phyloP scores from a whole-genome alignment of 2,329 filamentous ascomycete genomes.

The Talaromyces funiculosus region DNA sequence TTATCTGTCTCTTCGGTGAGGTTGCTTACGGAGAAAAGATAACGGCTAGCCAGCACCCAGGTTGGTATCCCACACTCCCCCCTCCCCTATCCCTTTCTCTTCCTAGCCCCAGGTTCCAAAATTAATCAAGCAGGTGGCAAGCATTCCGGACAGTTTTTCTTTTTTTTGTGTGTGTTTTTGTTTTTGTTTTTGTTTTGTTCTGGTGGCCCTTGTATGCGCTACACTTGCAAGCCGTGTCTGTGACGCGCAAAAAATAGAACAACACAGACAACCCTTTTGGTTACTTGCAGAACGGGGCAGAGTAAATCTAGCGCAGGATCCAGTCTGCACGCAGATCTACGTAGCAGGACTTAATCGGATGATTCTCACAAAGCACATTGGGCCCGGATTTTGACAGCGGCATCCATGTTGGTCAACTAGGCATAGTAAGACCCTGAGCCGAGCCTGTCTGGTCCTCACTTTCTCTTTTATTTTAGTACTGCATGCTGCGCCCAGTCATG shows the following conservation, averaged over 20 bases:
- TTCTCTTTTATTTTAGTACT: neutral
- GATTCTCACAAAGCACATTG: constrained; percentile 10
- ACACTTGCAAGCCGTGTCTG: neutral
- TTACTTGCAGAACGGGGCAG: neutral
- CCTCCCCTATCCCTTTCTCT: neutral
- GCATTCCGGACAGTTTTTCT: neutral
- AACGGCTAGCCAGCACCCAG: constrained; percentile 9
- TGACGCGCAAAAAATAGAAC: neutral
- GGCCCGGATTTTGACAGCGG: constrained; percentile 10
- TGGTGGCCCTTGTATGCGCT: neutral
- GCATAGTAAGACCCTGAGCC: constrained; percentile 1
- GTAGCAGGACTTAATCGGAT: constrained; percentile 5
- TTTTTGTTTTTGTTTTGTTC: neutral
- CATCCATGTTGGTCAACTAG: constrained; percentile 8
- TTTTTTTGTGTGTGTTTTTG: too few species aligned
- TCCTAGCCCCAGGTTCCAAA: neutral
- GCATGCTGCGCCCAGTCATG: constrained; percentile 8
- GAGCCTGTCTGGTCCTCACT: neutral
- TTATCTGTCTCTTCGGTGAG: neutral
- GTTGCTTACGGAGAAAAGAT: constrained; percentile 5
- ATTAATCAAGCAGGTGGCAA: constrained; percentile 4
- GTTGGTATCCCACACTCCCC: neutral
- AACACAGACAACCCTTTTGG: neutral
- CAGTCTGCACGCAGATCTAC: constrained; percentile 8
- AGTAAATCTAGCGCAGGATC: constrained; percentile 7